Base-by-base conservation (phyloP, 805 yeast species). In the Aciculoconidium aculeatum region DNA sequence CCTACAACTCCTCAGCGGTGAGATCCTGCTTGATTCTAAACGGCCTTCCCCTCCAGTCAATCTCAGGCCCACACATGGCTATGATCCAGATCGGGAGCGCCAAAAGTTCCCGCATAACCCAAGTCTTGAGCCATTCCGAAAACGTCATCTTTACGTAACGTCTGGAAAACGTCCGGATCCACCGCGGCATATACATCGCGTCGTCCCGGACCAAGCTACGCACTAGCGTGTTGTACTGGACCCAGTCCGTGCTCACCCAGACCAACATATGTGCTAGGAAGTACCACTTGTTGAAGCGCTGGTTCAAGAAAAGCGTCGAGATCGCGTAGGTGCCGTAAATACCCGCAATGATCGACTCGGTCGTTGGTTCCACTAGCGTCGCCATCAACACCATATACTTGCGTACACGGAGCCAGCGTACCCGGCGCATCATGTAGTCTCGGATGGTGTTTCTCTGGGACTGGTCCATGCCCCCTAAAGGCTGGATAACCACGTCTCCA, bases 371-470 rank as follows among this genome's bases (percentile, higher is more conserved):
- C 15, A 85, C 60, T 28, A 86, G 49, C 0, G 96, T 86, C 1
- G 95, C 95, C 9, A 76, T 75, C 17, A 80, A 57, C 3, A 86
- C 95, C 94, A 86, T 85, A 50, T 83, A 84, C 46, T 80, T 82
- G 18, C 96, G 62, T 8, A 85, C 94, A 23, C 95, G 64, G 13
- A 86, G 57, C 96, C 96, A 86, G 33, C 96, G 63, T 15, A 80
- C 75, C 31, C 96, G 60, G 32, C 96, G 64, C 25, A 65, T 53
- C 30, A 77, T 61, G 50, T 81, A 86, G 39, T 80, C 84, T 23
- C 45, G 40, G 8, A 76, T 44, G 3, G 61, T 49, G 31, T 55
- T 62, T 10, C 13, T 6, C 6, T 10, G 5, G 27, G 18, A 7
- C n/a, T 15, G 18, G 16, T 56, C 61, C 16, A 66, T 66, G 6